phyloP scores from a whole-genome alignment of 2,329 filamentous ascomycete genomes.

The Alternaria triticimaculans region DNA sequence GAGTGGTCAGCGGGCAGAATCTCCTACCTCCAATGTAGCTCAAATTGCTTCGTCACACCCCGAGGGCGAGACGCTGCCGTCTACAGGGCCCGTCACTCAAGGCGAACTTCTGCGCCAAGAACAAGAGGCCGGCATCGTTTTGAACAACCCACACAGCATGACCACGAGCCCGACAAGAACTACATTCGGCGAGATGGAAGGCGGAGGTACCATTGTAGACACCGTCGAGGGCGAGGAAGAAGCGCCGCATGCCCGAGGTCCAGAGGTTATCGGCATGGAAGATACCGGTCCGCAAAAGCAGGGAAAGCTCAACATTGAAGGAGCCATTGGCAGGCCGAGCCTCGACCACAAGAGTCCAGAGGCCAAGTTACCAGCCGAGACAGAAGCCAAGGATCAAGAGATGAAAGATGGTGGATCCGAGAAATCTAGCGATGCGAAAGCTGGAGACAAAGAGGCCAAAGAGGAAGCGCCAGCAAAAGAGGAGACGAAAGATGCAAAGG shows the following conservation, averaged over 20 bases:
- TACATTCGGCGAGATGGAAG: constrained; percentile 34
- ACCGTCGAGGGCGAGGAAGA: constrained; percentile 60
- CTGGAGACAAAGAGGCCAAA: not conserved
- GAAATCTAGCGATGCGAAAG: not conserved
- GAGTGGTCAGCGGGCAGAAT: constrained; percentile 19
- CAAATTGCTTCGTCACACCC: constrained; percentile 44
- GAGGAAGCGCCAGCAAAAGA: not conserved
- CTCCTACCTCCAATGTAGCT: constrained; percentile 16
- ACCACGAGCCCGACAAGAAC: constrained; percentile 34
- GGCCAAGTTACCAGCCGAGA: constrained; percentile 3
- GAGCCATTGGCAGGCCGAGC: constrained; percentile 45
- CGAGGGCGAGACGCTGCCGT: constrained; percentile 46
- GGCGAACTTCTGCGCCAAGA: constrained; percentile 86
- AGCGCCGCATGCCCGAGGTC: constrained; percentile 79
- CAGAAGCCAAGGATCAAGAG: constrained; percentile 26
- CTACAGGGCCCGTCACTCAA: constrained; percentile 64
- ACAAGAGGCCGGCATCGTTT: constrained; percentile 80
- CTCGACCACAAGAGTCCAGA: constrained; percentile 39
- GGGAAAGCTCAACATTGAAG: constrained; percentile 54
- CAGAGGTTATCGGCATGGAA: constrained; percentile 81
- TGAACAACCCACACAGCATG: constrained; percentile 53
- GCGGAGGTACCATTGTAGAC: constrained; percentile 40
- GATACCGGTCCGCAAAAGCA: constrained; percentile 82
- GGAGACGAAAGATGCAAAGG: not conserved
- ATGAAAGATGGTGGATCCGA: constrained; percentile 23